Evolutionary conservation across 305 asterid genomes (phyloP), one percentile per base, ranked within the genome.

Genomic region (Solanum chacoense): DNA sequence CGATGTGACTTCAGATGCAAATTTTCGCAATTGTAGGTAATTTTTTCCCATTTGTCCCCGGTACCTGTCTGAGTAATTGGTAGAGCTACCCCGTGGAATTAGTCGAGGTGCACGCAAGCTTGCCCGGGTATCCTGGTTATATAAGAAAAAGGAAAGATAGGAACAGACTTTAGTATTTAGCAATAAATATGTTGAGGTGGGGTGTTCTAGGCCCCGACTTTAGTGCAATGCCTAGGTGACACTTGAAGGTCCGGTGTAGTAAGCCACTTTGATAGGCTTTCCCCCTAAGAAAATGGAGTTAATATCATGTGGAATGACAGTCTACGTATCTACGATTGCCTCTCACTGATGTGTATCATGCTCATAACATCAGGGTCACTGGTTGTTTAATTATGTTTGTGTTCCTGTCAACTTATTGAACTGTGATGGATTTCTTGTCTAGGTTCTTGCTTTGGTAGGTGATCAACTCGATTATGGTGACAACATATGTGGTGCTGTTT

Each of bases 381-480:
- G 42, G 22, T 83, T 28, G 16, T 29, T 7, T 20, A 28, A 1
- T 83, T 10, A 50, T 10, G 42, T 32, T 83, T 31, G 42, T 29
- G 26, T 83, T 50, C 31, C 28, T 81, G 55, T 83, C 4, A 11
- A 83, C 87, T 83, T 50, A 6, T 4, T n/a, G 20, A 83, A 50
- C 65, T 29, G 11, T 83, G 42, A 50, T 20, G 11, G 31, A 76
- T 29, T 45, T 50, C 42, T 12, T 63, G 32, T 87, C 89, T 93
- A 96, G 99, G 98, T 97, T 89, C 94, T 97, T 76, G 99, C 99
- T 37, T 89, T 97, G 87, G 91, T 96, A n/a, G 99, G 99, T 88
- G 97, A 97, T 89, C 98, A 96, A 85, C 98, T 97, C 14, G 99
- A 97, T 77, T 96, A 93, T 87, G 96, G 99, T n/a, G 98, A 96